Evolutionary conservation across 495 filamentous ascomycete species (phyloP).

Genomic region (Talaromyces trachyspermus): DNA sequence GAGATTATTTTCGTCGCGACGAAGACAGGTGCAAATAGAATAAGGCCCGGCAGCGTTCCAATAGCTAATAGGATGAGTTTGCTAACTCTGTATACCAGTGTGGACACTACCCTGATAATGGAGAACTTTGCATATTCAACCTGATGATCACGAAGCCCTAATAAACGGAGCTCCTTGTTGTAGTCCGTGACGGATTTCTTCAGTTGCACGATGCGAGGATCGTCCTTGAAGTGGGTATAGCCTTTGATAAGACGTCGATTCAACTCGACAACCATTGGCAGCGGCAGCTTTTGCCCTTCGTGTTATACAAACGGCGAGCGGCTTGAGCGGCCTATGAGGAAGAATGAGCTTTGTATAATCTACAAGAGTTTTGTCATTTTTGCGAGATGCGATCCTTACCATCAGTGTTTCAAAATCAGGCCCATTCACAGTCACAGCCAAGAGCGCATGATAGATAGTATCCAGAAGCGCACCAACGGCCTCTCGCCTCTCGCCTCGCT

Average conservation of each 20-base stretch:
- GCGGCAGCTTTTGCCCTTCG: conserved; percentile 87
- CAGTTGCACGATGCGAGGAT: conserved; percentile 73
- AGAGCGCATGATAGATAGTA: conserved; percentile 74
- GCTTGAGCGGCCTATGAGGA: conserved; percentile 71
- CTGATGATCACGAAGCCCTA: conserved; percentile 91
- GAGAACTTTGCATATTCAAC: conserved; percentile 86
- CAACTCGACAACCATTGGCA: conserved; percentile 91
- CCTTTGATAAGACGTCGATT: conserved; percentile 90
- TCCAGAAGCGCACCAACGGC: conserved; percentile 77
- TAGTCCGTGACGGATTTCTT: conserved; percentile 76
- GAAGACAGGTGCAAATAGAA: conserved; percentile 90
- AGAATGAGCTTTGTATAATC: too few species aligned
- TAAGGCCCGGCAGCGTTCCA: conserved; percentile 76
- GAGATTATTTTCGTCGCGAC: conserved; percentile 82
- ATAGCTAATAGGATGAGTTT: conserved; percentile 72
- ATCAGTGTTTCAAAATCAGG: conserved; percentile 97
- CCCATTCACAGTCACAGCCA: conserved; percentile 83
- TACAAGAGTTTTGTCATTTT: too few species aligned
- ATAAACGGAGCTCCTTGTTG: conserved; percentile 77
- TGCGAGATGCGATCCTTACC: conserved; percentile 39
- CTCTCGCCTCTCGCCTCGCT: conserved; percentile 70
- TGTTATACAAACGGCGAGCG: conserved; percentile 87
- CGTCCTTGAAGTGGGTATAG: conserved; percentile 87
- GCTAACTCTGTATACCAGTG: conserved; percentile 68
- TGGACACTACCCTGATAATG: conserved; percentile 62